Percentiles rank a stretch among this genome's conserved stretches.
These are phyloP conservation scores for Gynostemma pentaphyllum DNA, from an alignment of 306 rosid species.

Conservation along the genomic window DNA sequence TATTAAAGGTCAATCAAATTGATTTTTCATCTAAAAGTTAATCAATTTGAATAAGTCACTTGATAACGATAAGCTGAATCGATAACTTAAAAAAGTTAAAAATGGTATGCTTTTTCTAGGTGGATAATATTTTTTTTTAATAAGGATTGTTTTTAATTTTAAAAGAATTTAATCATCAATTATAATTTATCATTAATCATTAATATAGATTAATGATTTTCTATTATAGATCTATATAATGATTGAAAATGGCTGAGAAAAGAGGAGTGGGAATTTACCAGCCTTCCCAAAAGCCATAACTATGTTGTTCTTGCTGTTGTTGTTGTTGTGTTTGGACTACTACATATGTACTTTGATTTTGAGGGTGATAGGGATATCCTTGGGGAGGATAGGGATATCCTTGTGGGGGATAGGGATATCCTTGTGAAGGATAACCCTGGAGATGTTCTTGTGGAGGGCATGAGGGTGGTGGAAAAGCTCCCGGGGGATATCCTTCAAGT, in stretches of 20 bases:
- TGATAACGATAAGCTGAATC: too few relatives aligned
- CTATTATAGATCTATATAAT: too few relatives aligned
- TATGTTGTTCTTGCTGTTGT: neutral
- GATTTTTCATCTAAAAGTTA: too few relatives aligned
- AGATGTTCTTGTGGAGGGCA: slow-evolving; percentile 10
- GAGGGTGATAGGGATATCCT: slow-evolving; percentile 22
- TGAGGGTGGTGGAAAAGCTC: slow-evolving; percentile 5
- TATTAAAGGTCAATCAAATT: too few relatives aligned
- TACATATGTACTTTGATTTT: slow-evolving; percentile 1
- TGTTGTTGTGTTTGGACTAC: slow-evolving; percentile 6
- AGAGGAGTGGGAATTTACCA: neutral
- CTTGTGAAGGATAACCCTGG: neutral
- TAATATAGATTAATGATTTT: too few relatives aligned
- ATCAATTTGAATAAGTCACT: too few relatives aligned
- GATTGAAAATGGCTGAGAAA: neutral
- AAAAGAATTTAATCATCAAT: too few relatives aligned
- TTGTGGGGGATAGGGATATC: slow-evolving; percentile 2
- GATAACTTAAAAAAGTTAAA: too few relatives aligned
- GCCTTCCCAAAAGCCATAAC: neutral
- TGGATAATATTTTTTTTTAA: too few relatives aligned
- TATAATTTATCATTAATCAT: too few relatives aligned
- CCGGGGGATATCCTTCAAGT: slow-evolving; percentile 3
- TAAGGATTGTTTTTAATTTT: too few relatives aligned
- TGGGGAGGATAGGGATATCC: slow-evolving; percentile 1
- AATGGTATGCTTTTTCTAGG: too few relatives aligned